Base-by-base conservation (phyloP, 2,329 filamentous ascomycete genomes). In the Onygena corvina region DNA sequence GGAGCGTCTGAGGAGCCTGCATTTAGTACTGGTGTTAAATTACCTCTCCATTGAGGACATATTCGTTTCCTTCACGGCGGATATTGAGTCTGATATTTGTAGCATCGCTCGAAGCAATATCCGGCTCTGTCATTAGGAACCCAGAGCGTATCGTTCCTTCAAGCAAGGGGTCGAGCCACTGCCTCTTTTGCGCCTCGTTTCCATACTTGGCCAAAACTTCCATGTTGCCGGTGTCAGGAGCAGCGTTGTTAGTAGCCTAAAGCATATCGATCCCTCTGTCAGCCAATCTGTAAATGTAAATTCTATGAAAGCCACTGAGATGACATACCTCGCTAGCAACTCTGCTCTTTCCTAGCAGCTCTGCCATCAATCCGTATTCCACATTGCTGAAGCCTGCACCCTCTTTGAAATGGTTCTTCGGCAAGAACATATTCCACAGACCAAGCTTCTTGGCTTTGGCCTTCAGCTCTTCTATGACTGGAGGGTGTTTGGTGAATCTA, bases 371-470 rank as follows among this genome's bases (percentile, higher is more conserved):
- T 9, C 89, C 92, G 64, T 98, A 98, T 70, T 98, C 92, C 54
- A 98, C 74, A 69, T 96, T 98, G 52, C 81, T 86, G 72, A 87
- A 95, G 29, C 92, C 92, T 20, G 90, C 88, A 1, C 88, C 93
- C 71, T 95, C 86, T 67, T 84, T 86, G 76, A 95, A 96, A 71
- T 95, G 89, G 60, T 83, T 88, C 72, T 85, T 90, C 56, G 92
- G 86, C 58, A 98, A 70, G 75, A 98, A 98, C 83, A 98, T 84
- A 71, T 98, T 98, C 92, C 92, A 98, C 40, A 98, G 75, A 1
- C 90, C 92, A 21, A 94, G 76, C 58, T 83, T 76, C 62, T 76
- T 78, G 38, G 90, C 92, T 67, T 88, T 85, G 56, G 70, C 73
- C 76, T 96, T 96, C 59, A 98, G 77, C 49, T 92, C 83, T 58